Evolutionary conservation across 257 asterid species (phyloP).

Genomic region (Nicotiana otophora): DNA sequence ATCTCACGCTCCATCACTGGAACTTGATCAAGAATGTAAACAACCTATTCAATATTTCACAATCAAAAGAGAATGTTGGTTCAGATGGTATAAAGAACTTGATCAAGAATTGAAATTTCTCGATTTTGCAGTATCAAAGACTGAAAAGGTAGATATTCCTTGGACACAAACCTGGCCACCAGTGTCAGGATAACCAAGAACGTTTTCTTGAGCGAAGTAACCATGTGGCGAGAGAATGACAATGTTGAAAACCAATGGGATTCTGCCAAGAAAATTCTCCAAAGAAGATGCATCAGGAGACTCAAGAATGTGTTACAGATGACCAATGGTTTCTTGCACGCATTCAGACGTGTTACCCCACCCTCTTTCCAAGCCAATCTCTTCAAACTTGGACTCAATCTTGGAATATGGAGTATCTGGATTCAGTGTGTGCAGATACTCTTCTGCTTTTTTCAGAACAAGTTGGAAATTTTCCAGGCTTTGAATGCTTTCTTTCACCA

Average conservation of each 20-base stretch:
- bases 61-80: background rate
- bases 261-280: constrained; percentile 26
- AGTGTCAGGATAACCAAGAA: constrained; percentile 34
- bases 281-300: constrained; percentile 23
- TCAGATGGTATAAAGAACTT: background rate
- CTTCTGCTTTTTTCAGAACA: constrained; percentile 22
- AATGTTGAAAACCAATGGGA: constrained; percentile 29
- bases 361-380: constrained; percentile 24
- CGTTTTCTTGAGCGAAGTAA: constrained; percentile 35
- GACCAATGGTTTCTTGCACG: constrained; percentile 16
- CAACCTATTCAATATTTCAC: constrained; percentile 18
- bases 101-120: background rate
- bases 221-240: constrained; percentile 34
- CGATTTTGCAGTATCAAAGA: background rate
- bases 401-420: constrained; percentile 12
- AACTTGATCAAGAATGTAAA: constrained; percentile 38
- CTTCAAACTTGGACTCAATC: constrained; percentile 18
- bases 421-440: constrained; percentile 9
- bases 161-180: constrained; percentile 27
- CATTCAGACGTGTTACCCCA: constrained; percentile 20
- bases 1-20: constrained; percentile 31
- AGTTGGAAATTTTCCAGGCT: constrained; percentile 12
- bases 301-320: constrained; percentile 21
- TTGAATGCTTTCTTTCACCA: constrained; percentile 20
- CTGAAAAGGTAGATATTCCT: too few species aligned